A percentile compares a stretch with the other conserved stretches of the same genome.
Evolutionary conservation across 164 flowering plant species (phyloP).

Genomic region (Umbilicus rupestris): DNA sequence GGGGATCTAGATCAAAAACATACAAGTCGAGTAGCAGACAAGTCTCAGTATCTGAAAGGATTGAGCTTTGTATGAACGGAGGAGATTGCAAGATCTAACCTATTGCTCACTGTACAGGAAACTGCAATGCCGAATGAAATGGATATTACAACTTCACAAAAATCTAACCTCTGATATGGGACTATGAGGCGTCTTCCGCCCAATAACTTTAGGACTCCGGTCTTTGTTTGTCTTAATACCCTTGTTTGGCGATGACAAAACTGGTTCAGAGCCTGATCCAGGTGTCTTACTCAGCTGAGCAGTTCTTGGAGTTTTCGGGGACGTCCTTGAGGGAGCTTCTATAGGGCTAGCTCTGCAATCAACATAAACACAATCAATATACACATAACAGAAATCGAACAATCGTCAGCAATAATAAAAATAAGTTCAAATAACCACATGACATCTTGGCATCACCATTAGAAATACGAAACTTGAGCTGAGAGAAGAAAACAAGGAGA

Average conservation of each 20-base stretch:
- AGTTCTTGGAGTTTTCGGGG: slow-evolving; percentile 50
- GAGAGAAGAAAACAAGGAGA: background rate
- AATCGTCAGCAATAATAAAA: background rate
- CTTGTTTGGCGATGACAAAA: slow-evolving; percentile 39
- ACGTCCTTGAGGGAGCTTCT: slow-evolving; percentile 57
- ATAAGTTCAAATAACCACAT: background rate
- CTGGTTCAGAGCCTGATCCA: slow-evolving; percentile 40
- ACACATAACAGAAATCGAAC: too few species aligned
- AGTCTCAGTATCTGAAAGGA: too few species aligned
- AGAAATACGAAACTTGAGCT: background rate
- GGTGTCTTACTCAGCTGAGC: slow-evolving; percentile 47
- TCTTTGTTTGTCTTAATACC: slow-evolving; percentile 48
- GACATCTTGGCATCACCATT: background rate
- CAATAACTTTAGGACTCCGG: slow-evolving; percentile 34
- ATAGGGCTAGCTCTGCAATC: slow-evolving; percentile 34
- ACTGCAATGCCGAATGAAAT: background rate
- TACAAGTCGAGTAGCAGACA: too few species aligned
- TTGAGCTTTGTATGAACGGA: too few species aligned
- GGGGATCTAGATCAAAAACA: background rate
- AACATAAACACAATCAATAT: slow-evolving; percentile 11
- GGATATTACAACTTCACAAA: background rate
- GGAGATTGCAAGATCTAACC: background rate
- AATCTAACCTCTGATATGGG: slow-evolving; percentile 37
- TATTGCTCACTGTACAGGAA: background rate
- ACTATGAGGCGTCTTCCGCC: slow-evolving; percentile 36